Base-by-base conservation (phyloP, 176 grass and related monocot species). In the Triticum monococcum region DNA sequence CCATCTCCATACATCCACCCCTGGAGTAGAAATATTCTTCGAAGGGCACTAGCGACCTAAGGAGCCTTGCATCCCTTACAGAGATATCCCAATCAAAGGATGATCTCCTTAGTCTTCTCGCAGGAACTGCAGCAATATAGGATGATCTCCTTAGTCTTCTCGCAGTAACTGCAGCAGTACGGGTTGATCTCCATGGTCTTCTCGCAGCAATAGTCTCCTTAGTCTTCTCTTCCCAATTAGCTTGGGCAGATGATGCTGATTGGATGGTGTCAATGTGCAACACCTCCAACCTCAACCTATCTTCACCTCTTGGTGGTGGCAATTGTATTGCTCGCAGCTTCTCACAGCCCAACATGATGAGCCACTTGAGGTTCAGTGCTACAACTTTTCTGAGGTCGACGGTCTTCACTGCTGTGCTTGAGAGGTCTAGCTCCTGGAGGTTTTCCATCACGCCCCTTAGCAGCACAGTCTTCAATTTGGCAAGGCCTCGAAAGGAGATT, bases 261-360 rank as follows among this genome's bases (percentile, higher is more conserved):
- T 0, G 4, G 5, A 40, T 52, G 9, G 78, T 87, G 14, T 86
- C 50, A 2, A 86, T 79, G 7, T 0, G 75, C 4, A 86, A 0
- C 18, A 79, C 35, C 2, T 45, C 33, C 36, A 37, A 37, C 36
- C 2, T 33, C 32, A 31, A 1, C 30, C 30, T 31, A 35, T 35
- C 33, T 35, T 35, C 2, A 2, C 2, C 33, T 5, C 33, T 35
- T 35, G 33, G 4, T 5, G 3, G 10, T 9, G 78, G 68, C 85
- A 56, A 87, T 14, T 64, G 8, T 37, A 87, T 73, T 79, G 85
- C 67, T 64, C 2, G 2, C 2, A 87, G 68, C 20, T 87, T 71
- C 56, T 48, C 12, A 3, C 85, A 87, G 1, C 68, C 68, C 5
- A 87, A 16, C 24, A 82, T 2, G 5, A 68, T 17, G 12, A 88